Conservation (phyloP, 163 green algal genomes). For the Scenedesmus sp. region DNA sequence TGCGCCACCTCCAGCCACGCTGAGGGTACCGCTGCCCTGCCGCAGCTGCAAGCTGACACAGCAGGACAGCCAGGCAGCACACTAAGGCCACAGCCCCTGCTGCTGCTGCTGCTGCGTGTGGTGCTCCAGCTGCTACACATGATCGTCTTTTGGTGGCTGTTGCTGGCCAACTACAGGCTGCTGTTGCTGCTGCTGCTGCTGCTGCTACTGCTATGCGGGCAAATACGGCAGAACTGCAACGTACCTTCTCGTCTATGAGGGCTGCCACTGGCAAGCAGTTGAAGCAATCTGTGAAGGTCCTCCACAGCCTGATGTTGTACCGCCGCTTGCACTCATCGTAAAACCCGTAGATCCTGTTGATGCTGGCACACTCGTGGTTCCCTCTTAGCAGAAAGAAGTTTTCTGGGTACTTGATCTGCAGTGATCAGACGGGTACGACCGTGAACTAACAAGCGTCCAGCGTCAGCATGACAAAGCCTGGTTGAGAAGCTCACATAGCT, state of each 20-base stretch:
- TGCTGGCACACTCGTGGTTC: conserved; percentile 99
- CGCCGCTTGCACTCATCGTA: conserved; percentile 99
- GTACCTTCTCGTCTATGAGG: conserved; percentile 97
- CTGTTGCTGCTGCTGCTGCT: not conserved
- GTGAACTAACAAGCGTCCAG: not conserved
- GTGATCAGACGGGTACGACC: not conserved
- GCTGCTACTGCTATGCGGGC: not conserved
- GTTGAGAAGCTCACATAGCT: not conserved
- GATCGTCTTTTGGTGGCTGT: too few relatives aligned
- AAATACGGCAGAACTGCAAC: not conserved
- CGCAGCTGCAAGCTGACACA: not conserved
- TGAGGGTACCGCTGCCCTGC: not conserved
- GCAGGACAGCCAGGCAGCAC: not conserved
- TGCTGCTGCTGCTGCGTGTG: not conserved
- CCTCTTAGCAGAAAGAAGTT: conserved; percentile 99
- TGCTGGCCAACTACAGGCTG: not conserved
- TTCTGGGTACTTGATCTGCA: conserved; percentile 99
- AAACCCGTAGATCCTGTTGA: conserved; percentile 99
- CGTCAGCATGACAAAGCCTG: not conserved
- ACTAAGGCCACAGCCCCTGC: not conserved
- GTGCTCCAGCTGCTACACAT: not conserved
- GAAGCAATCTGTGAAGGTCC: conserved; percentile 99
- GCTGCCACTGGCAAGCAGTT: conserved; percentile 98
- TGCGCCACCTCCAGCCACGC: too few relatives aligned
- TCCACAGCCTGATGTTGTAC: conserved; percentile 99